Evolutionary conservation across 2,329 filamentous ascomycete species (phyloP).

Genomic region (Scedosporium apiospermum): DNA sequence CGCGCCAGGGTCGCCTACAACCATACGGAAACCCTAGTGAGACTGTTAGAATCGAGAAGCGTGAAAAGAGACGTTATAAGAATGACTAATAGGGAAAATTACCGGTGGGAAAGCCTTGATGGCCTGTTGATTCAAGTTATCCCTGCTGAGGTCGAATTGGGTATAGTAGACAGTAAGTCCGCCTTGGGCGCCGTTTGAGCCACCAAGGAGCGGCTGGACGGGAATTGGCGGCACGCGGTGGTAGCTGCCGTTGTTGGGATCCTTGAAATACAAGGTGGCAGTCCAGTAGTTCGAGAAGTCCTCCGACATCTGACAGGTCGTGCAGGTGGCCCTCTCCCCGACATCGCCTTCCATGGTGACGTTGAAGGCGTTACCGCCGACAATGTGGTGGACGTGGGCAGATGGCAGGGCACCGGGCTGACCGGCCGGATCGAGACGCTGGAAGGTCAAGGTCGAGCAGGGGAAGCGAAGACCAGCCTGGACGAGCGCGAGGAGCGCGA

Average conservation of each 20-base stretch:
- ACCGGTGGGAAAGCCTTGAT: conserved; percentile 20
- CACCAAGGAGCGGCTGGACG: conserved; percentile 44
- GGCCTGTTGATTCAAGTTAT: conserved; percentile 23
- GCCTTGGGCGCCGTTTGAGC: conserved; percentile 22
- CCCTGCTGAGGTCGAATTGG: conserved; percentile 21
- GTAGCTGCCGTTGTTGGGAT: conserved; percentile 25
- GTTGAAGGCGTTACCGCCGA: conserved; percentile 37
- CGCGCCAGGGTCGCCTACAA: conserved; percentile 28
- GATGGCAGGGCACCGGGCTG: conserved; percentile 31
- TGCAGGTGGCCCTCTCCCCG: conserved; percentile 31
- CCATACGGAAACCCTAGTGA: conserved; percentile 34
- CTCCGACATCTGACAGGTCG: conserved; percentile 23
- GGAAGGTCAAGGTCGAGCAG: conserved; percentile 39
- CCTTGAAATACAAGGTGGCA: conserved; percentile 25
- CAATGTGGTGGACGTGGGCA: conserved; percentile 43
- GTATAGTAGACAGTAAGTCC: conserved; percentile 38
- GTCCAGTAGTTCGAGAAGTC: conserved; percentile 21
- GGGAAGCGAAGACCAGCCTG: conserved; percentile 18
- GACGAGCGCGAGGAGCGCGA: background rate
- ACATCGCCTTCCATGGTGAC: conserved; percentile 31
- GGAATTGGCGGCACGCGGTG: conserved; percentile 42
- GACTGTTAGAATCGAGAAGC: background rate
- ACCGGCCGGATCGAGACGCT: conserved; percentile 17
- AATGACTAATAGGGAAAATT: conserved; percentile 16
- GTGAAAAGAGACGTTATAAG: conserved; percentile 20